Conservation (phyloP, 352 stramenopile genomes). For the Elongisporangium prolatum region DNA sequence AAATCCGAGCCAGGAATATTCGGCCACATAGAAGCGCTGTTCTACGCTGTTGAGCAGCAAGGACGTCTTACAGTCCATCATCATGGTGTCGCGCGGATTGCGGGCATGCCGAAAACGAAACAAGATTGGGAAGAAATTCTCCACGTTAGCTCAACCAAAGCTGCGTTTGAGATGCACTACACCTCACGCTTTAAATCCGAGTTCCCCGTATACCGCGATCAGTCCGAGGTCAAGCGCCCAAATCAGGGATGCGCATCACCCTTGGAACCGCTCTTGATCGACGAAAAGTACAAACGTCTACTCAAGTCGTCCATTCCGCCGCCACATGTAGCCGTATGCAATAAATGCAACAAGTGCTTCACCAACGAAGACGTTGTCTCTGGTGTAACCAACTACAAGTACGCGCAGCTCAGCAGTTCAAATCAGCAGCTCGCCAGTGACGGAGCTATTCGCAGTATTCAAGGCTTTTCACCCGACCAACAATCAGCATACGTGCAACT, state of each 20-base stretch:
- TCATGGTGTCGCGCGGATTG: conserved; percentile 18
- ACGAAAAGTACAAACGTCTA: conserved; percentile 12
- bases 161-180: conserved; percentile 14
- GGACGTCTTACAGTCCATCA: conserved; percentile 17
- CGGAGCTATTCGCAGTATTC: conserved; percentile 4
- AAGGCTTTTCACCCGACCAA: conserved; percentile 7
- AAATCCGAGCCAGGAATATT: conserved; percentile 17
- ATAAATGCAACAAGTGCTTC: conserved; percentile 1
- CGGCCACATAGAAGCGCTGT: conserved; percentile 10
- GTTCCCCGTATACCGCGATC: conserved; percentile 6
- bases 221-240: conserved; percentile 2
- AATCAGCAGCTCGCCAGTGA: conserved; percentile 3
- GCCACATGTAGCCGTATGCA: conserved; percentile 6
- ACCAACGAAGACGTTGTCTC: conserved; percentile 4
- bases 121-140: conserved; percentile 17
- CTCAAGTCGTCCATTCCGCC: background rate
- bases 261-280: conserved; percentile 5
- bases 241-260: background rate
- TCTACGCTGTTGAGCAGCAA: conserved; percentile 21
- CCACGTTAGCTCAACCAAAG: background rate
- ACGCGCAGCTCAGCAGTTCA: conserved; percentile 6
- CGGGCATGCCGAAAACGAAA: conserved; percentile 15
- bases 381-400: conserved; percentile 3
- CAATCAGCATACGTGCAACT: conserved; percentile 11
- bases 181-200: conserved; percentile 15